phyloP scores from a whole-genome alignment of 352 stramenopile genomes.

The Thalassiosira pacifica region DNA sequence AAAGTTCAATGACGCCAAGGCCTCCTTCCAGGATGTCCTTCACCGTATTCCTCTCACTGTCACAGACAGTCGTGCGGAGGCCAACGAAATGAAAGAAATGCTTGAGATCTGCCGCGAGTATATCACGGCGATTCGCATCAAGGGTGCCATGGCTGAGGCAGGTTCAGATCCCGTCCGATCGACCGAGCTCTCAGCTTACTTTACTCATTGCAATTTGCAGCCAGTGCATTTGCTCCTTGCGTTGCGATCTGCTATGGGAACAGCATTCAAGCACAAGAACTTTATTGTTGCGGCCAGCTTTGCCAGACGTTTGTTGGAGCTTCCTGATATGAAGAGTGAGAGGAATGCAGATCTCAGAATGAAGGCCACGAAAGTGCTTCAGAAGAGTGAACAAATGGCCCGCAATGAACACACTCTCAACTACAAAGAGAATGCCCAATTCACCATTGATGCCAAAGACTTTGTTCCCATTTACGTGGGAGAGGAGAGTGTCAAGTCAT shows the following conservation, averaged over 20 bases:
- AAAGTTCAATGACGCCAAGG: conserved; percentile 98
- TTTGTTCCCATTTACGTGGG: conserved; percentile 96
- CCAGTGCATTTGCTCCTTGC: conserved; percentile 97
- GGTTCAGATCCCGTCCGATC: conserved; percentile 89
- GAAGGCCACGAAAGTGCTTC: conserved; percentile 96
- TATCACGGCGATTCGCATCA: conserved; percentile 96
- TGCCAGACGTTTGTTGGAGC: conserved; percentile 97
- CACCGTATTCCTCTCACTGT: conserved; percentile 95
- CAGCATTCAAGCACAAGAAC: conserved; percentile 99
- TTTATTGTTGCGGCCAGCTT: conserved; percentile 99
- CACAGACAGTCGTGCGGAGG: conserved; percentile 92
- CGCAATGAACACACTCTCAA: conserved; percentile 97
- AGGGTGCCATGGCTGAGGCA: conserved; percentile 86
- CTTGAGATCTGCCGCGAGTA: conserved; percentile 97
- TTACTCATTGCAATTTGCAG: conserved; percentile 99
- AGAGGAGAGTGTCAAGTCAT: conserved; percentile 91
- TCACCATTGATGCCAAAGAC: conserved; percentile 93
- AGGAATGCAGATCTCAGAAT: conserved; percentile 93
- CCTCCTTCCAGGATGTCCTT: conserved; percentile 93
- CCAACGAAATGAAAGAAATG: conserved; percentile 92
- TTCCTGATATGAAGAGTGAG: conserved; percentile 96
- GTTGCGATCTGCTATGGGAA: conserved; percentile 99
- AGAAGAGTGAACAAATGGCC: conserved; percentile 98
- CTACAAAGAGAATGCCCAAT: conserved; percentile 97
- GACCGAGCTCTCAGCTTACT: conserved; percentile 98